A percentile compares a stretch with the other conserved stretches of the same genome.
Conservation (phyloP, 2,329 filamentous ascomycete species). For the Dactylellina cionopaga region DNA sequence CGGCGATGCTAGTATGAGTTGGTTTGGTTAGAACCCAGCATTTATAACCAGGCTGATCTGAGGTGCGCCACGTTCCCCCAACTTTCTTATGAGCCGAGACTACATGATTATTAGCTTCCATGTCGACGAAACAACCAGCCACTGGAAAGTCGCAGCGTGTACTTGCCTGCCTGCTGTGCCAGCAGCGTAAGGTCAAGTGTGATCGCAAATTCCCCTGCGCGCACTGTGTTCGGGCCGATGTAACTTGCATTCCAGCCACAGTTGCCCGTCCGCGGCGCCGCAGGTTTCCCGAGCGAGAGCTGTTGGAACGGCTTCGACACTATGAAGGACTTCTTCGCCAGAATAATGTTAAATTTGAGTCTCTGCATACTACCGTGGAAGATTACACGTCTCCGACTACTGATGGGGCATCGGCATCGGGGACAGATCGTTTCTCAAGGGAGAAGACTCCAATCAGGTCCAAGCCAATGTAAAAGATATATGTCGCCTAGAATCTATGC, state of each 20-base stretch:
- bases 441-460: constrained; percentile 3
- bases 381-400: constrained; percentile 59
- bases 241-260: constrained; percentile 71
- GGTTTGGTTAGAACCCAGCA: no score
- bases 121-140: constrained; percentile 63
- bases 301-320: constrained; percentile 74
- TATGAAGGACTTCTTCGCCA: constrained; percentile 75
- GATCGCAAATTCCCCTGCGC: constrained; percentile 77
- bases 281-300: constrained; percentile 75
- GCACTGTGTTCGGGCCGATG: constrained; percentile 72
- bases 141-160: constrained; percentile 59
- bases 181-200: constrained; percentile 79
- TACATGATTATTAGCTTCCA: no score
- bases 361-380: constrained; percentile 68
- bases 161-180: constrained; percentile 74
- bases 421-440: constrained; percentile 51
- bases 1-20: no score
- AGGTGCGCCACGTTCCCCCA: no score
- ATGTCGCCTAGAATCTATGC: not conserved
- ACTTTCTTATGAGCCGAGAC: no score
- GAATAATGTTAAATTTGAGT: constrained; percentile 75
- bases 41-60: no score
- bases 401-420: constrained; percentile 45
- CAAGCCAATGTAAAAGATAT: constrained; percentile 8
- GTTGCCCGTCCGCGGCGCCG: constrained; percentile 64